phyloP scores from a whole-genome alignment of 2,329 filamentous ascomycete genomes.

The Fusarium drepaniforme region DNA sequence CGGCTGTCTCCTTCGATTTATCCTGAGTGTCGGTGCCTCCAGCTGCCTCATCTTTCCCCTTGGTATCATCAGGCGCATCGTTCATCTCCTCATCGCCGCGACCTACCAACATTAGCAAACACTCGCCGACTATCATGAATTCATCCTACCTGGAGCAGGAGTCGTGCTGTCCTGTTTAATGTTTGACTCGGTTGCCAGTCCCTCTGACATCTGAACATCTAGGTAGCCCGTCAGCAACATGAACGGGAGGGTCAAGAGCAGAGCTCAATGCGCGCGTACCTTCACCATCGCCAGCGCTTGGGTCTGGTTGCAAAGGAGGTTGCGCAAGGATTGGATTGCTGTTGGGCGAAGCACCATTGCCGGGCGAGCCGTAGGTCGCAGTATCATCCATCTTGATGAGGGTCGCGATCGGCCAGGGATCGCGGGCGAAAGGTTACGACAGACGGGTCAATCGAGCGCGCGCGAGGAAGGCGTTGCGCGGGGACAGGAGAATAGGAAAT shows the following conservation, averaged over 20 bases:
- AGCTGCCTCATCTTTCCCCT: constrained; percentile 61
- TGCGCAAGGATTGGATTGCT: constrained; percentile 69
- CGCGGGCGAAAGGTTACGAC: constrained; percentile 16
- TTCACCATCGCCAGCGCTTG: constrained; percentile 56
- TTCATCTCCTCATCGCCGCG: constrained; percentile 86
- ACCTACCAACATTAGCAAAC: constrained; percentile 63
- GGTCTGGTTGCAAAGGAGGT: constrained; percentile 62
- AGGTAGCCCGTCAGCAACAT: constrained; percentile 33
- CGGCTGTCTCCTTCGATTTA: constrained; percentile 84
- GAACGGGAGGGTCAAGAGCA: background rate
- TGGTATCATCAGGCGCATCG: constrained; percentile 68
- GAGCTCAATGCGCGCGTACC: constrained; percentile 52
- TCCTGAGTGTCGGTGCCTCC: constrained; percentile 65
- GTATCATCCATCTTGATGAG: constrained; percentile 68
- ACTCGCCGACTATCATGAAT: constrained; percentile 69
- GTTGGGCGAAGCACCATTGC: constrained; percentile 66
- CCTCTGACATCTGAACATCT: constrained; percentile 76
- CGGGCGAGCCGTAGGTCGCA: constrained; percentile 68
- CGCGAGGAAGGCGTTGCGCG: constrained; percentile 24
- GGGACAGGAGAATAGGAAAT: constrained; percentile 3
- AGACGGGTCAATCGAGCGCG: constrained; percentile 32
- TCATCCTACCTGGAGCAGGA: constrained; percentile 61
- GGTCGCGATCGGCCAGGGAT: constrained; percentile 27
- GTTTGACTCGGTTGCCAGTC: constrained; percentile 57
- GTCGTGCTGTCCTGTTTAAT: constrained; percentile 73